A percentile compares a stretch with the other conserved stretches of the same genome.
Evolutionary conservation across 2,329 filamentous ascomycete genomes (phyloP).

Genomic region (Ramichloridium luteum): DNA sequence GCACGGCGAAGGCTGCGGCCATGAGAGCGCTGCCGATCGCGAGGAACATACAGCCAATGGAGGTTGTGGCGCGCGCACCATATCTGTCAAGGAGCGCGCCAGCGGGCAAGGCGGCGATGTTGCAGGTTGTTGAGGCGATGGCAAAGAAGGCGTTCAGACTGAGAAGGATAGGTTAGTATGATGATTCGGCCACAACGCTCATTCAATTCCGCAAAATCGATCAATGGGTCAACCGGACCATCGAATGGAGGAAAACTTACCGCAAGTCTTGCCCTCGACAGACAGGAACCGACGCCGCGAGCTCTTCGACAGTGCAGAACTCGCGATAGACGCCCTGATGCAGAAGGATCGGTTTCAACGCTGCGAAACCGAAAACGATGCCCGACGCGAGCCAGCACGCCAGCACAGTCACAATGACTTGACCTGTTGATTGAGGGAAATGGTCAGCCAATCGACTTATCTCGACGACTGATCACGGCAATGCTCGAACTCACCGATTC

Average conservation of each 20-base stretch:
- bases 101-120: conserved; percentile 72
- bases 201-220: too few species aligned
- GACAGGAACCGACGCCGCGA: conserved; percentile 35
- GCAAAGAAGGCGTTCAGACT: conserved; percentile 84
- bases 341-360: conserved; percentile 69
- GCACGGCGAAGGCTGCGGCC: conserved; percentile 49
- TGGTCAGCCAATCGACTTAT: neutral
- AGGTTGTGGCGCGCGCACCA: conserved; percentile 63
- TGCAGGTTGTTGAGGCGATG: conserved; percentile 73
- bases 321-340: conserved; percentile 58
- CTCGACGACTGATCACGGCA: neutral
- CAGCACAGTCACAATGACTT: conserved; percentile 54
- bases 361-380: conserved; percentile 72
- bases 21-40: conserved; percentile 57
- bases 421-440: conserved; percentile 37
- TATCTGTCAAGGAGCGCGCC: conserved; percentile 74
- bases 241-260: conserved; percentile 5
- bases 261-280: conserved; percentile 47
- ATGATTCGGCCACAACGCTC: too few species aligned
- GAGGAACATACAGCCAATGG: conserved; percentile 58
- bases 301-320: conserved; percentile 44
- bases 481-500: conserved; percentile 20
- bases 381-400: conserved; percentile 69
- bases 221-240: neutral
- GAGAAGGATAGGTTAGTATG: conserved; percentile 7